Percentiles rank a stretch among this genome's conserved stretches.
phyloP scores from a whole-genome alignment of 148 eudicot genomes.

The Cornus florida region DNA sequence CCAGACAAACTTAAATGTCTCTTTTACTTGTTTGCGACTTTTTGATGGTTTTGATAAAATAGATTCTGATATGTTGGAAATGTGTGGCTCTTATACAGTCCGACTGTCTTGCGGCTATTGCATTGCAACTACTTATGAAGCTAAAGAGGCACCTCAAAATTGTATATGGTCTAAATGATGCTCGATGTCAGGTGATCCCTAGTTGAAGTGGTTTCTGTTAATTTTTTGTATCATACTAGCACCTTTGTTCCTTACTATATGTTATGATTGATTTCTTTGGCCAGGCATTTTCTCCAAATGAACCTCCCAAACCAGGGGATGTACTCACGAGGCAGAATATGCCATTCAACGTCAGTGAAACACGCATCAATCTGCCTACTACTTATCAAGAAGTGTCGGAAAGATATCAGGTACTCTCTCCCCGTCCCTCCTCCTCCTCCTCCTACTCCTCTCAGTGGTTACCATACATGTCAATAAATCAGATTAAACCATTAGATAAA shows the following conservation, averaged over 20 bases:
- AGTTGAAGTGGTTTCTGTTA: neutral
- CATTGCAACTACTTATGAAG: conserved; percentile 82
- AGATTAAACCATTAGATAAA: no score
- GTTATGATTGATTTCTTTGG: conserved; percentile 7
- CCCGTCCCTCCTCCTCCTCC: no score
- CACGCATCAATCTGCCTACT: conserved; percentile 50
- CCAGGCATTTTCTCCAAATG: conserved; percentile 90
- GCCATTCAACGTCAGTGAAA: conserved; percentile 58
- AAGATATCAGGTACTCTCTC: conserved; percentile 74
- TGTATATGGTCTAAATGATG: conserved; percentile 76
- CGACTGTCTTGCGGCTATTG: conserved; percentile 73
- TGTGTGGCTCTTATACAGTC: conserved; percentile 52
- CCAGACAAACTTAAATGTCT: no score
- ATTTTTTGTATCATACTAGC: neutral
- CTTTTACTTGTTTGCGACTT: neutral
- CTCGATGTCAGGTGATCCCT: conserved; percentile 77
- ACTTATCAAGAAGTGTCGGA: conserved; percentile 68
- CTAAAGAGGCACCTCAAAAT: conserved; percentile 93
- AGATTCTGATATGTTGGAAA: conserved; percentile 2
- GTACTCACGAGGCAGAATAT: conserved; percentile 68
- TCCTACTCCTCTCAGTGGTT: no score
- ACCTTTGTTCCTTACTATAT: neutral
- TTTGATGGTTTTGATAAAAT: neutral
- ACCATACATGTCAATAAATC: no score
- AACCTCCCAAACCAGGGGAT: conserved; percentile 81